These are phyloP conservation scores for Ustulina deusta DNA, from an alignment of 2,329 filamentous ascomycete species.

Conservation along the genomic window DNA sequence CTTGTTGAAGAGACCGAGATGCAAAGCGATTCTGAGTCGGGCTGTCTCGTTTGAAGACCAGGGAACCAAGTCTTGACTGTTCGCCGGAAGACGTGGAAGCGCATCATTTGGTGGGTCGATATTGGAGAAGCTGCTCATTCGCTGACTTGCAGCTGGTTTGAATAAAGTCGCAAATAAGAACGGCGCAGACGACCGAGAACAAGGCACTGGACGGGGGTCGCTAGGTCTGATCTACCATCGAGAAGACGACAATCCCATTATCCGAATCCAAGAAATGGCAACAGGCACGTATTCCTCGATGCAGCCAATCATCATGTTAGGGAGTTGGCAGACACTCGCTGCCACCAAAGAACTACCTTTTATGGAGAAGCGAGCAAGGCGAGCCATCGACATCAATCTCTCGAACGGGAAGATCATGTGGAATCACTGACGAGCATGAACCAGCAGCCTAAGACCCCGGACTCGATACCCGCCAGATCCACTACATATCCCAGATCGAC, in stretches of 20 bases:
- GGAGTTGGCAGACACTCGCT: constrained; percentile 15
- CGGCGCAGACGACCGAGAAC: constrained; percentile 7
- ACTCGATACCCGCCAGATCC: constrained; percentile 29
- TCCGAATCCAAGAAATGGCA: constrained; percentile 39
- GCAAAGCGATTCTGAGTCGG: constrained; percentile 19
- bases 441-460: constrained; percentile 5
- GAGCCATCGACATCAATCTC: constrained; percentile 15
- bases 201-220: constrained; percentile 17
- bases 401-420: constrained; percentile 28
- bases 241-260: constrained; percentile 40
- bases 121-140: constrained; percentile 25
- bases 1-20: constrained; percentile 11
- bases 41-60: constrained; percentile 14
- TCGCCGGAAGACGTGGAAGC: constrained; percentile 33
- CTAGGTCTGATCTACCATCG: constrained; percentile 39
- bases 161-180: constrained; percentile 13
- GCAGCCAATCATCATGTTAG: constrained; percentile 27
- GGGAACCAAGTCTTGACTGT: constrained; percentile 16
- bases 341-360: constrained; percentile 17
- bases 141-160: constrained; percentile 24
- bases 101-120: constrained; percentile 35
- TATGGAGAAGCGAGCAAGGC: constrained; percentile 11
- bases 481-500: constrained; percentile 8
- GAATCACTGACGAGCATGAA: constrained; percentile 31
- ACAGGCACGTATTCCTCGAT: constrained; percentile 31